Evolutionary conservation across 2,329 filamentous ascomycete genomes (phyloP).

Genomic region (Colletotrichum ledebouriae): DNA sequence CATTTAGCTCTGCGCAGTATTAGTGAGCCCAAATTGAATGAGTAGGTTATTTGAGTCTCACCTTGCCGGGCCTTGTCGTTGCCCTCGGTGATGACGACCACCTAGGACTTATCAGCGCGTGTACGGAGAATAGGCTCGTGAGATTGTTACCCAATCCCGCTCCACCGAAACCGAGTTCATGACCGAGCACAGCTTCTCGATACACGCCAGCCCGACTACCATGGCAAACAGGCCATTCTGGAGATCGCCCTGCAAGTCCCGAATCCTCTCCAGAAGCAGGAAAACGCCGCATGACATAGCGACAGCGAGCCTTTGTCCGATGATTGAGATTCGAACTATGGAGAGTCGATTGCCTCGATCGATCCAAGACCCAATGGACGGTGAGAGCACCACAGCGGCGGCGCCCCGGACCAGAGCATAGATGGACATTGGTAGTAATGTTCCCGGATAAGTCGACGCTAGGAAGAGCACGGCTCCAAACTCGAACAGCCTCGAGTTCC

Average conservation of each 20-base stretch:
- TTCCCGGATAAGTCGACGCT: conserved; percentile 67
- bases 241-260: conserved; percentile 18
- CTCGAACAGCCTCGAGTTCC: conserved; percentile 75
- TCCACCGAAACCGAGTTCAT: conserved; percentile 27
- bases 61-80: conserved; percentile 48
- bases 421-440: conserved; percentile 75
- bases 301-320: conserved; percentile 59
- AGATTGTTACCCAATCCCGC: conserved; percentile 13
- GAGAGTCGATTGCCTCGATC: conserved; percentile 66
- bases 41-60: background rate
- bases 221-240: conserved; percentile 50
- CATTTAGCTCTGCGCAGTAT: conserved; percentile 57
- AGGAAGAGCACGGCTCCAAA: conserved; percentile 73
- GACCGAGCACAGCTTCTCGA: conserved; percentile 25
- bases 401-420: conserved; percentile 74
- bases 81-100: conserved; percentile 62
- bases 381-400: conserved; percentile 70
- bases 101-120: conserved; percentile 40
- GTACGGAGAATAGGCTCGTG: background rate
- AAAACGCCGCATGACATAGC: conserved; percentile 63
- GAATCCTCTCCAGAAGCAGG: conserved; percentile 48
- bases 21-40: background rate
- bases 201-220: conserved; percentile 63
- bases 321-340: conserved; percentile 66
- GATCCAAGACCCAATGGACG: conserved; percentile 69